Evolutionary conservation across 1,284 basidiomycete species (phyloP), one percentile per base, ranked within the genome.

Genomic region (Takashimella tepidaria): DNA sequence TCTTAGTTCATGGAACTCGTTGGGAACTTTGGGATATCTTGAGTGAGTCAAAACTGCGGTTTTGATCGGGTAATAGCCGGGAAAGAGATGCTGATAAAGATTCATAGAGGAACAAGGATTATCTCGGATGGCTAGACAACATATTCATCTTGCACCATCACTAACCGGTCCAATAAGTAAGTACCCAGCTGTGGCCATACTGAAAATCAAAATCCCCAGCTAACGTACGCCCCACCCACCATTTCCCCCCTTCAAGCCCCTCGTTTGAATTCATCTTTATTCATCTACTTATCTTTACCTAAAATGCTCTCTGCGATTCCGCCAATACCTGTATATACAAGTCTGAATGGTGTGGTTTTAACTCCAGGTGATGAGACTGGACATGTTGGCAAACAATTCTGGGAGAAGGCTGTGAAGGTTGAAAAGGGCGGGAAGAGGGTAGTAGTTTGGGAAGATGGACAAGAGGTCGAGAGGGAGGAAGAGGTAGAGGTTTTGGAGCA

Each of bases 131-230:
- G 53, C 62, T 21, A 50, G 76, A 13, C 74, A 76, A 59, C 76
- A 77, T 55, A 66, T 77, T 41, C 76, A 77, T 55, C 63, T 77
- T 16, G 73, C 76, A 5, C 71, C 69, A 1, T 66, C 72, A 0
- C 60, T 73, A 21, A 50, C 51, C 12, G 58, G 54, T 37, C 54
- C 50, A 3, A 60, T 57, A 41, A 48, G 51, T 41, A 20, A 37
- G 49, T 49, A n/a, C n/a, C n/a, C n/a, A n/a, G n/a, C n/a, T n/a
- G n/a, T n/a, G n/a, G n/a, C n/a, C n/a, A n/a, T n/a, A n/a, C n/a
- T n/a, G n/a, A n/a, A n/a, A n/a, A n/a, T n/a, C n/a, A n/a, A n/a
- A n/a, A n/a, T n/a, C n/a, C n/a, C n/a, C n/a, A n/a, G n/a, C n/a
- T n/a, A n/a, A n/a, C n/a, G n/a, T n/a, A n/a, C n/a, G n/a, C n/a